Evolutionary conservation across 2,329 filamentous ascomycete genomes (phyloP).

Genomic region (Diaporthe sp.): DNA sequence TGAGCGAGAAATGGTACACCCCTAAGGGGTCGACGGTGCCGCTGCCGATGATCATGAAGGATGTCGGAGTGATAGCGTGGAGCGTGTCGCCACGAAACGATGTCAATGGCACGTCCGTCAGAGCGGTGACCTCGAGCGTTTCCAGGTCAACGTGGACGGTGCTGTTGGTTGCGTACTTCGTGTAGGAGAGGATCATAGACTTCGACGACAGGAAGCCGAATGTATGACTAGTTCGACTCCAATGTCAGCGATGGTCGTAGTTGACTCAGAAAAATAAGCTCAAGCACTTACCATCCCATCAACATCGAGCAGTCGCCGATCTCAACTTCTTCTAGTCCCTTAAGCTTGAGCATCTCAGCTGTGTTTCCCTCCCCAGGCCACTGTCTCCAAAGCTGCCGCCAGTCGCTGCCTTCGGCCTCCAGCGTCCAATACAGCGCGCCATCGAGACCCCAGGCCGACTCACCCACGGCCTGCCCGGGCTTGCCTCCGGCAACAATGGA

Average conservation of each 20-base stretch:
- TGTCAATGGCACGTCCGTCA: slow-evolving; percentile 48
- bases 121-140: slow-evolving; percentile 45
- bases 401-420: slow-evolving; percentile 55
- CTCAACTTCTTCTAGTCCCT: slow-evolving; percentile 57
- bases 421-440: slow-evolving; percentile 62
- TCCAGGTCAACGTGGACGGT: slow-evolving; percentile 50
- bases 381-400: slow-evolving; percentile 60
- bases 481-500: slow-evolving; percentile 35
- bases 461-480: slow-evolving; percentile 57
- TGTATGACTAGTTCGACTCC: slow-evolving; percentile 23
- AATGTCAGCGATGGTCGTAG: background rate
- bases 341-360: slow-evolving; percentile 47
- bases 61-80: slow-evolving; percentile 48
- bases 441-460: slow-evolving; percentile 65
- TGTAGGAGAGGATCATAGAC: slow-evolving; percentile 49
- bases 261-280: background rate
- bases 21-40: slow-evolving; percentile 46
- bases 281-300: slow-evolving; percentile 47
- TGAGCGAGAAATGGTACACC: slow-evolving; percentile 51
- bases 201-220: slow-evolving; percentile 46
- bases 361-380: slow-evolving; percentile 44
- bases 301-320: slow-evolving; percentile 50
- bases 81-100: slow-evolving; percentile 50
- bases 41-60: slow-evolving; percentile 53
- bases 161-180: slow-evolving; percentile 28